These are phyloP conservation scores for Pyrrhoderma noxium DNA, from an alignment of 1,284 basidiomycete genomes.

Conservation along the genomic window DNA sequence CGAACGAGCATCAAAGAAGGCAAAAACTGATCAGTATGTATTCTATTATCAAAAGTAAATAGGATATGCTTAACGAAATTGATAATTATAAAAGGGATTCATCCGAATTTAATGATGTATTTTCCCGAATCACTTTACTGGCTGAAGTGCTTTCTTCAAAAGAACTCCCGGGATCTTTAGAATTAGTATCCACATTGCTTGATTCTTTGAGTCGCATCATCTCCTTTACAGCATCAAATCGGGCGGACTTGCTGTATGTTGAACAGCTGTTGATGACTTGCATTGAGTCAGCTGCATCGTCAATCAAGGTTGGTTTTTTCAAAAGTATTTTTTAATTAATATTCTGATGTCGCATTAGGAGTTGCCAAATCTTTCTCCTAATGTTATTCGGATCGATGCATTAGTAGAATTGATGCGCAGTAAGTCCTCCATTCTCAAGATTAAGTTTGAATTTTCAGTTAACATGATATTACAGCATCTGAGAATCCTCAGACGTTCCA, in stretches of 20 bases:
- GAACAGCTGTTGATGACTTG: slow-evolving; percentile 83
- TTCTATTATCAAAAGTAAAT: background rate
- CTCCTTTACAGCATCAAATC: slow-evolving; percentile 40
- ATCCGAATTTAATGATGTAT: slow-evolving; percentile 27
- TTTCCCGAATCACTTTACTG: slow-evolving; percentile 46
- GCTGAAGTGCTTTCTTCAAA: slow-evolving; percentile 66
- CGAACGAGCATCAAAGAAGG: slow-evolving; percentile 53
- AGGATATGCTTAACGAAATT: no score
- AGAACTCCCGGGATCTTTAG: slow-evolving; percentile 58
- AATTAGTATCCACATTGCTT: slow-evolving; percentile 68
- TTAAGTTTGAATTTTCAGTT: slow-evolving; percentile 10
- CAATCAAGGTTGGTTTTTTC: slow-evolving; percentile 41
- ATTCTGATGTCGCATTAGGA: slow-evolving; percentile 28
- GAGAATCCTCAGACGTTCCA: slow-evolving; percentile 94
- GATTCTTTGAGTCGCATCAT: slow-evolving; percentile 68
- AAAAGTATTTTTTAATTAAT: background rate
- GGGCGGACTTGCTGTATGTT: slow-evolving; percentile 70
- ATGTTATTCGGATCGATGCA: slow-evolving; percentile 64
- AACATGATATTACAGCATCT: slow-evolving; percentile 46
- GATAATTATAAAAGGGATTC: background rate
- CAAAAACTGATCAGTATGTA: slow-evolving; percentile 51
- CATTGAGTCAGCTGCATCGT: slow-evolving; percentile 61
- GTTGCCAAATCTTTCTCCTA: slow-evolving; percentile 40
- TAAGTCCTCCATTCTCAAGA: slow-evolving; percentile 29
- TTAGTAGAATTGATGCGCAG: slow-evolving; percentile 83